Conservation (phyloP, 192 early-diverging fungal species). For the Rhizophlyctis rosea region DNA sequence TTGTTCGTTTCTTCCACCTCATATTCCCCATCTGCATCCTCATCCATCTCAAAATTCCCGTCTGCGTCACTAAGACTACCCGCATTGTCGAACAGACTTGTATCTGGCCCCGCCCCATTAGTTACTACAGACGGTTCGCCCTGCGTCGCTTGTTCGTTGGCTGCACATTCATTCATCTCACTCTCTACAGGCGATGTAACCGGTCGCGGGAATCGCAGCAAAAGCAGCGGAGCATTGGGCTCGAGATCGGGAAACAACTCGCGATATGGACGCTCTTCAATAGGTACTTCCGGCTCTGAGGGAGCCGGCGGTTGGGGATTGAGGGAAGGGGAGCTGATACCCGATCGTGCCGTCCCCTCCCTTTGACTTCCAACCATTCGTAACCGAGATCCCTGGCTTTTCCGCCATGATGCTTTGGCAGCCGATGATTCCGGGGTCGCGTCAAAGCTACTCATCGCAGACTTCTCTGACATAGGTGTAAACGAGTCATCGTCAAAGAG, state of each 20-base stretch:
- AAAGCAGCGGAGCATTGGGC: slow-evolving; percentile 40
- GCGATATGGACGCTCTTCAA: slow-evolving; percentile 80
- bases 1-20: neutral
- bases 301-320: no score
- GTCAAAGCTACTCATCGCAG: neutral
- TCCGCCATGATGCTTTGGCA: neutral
- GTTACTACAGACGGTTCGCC: neutral
- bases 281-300: slow-evolving; percentile 65
- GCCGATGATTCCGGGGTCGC: neutral
- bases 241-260: slow-evolving; percentile 83
- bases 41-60: neutral
- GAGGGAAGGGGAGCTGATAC: no score
- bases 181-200: neutral
- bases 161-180: neutral
- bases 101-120: neutral
- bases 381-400: neutral
- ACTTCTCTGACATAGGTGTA: neutral
- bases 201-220: slow-evolving; percentile 28
- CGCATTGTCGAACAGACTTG: neutral
- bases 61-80: neutral
- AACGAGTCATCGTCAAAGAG: neutral
- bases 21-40: neutral
- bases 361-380: neutral
- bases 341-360: neutral
- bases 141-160: neutral